Evolutionary conservation across 257 asterid species (phyloP), one percentile per base, ranked within the genome.

Genomic region (Solanum pinnatisectum): DNA sequence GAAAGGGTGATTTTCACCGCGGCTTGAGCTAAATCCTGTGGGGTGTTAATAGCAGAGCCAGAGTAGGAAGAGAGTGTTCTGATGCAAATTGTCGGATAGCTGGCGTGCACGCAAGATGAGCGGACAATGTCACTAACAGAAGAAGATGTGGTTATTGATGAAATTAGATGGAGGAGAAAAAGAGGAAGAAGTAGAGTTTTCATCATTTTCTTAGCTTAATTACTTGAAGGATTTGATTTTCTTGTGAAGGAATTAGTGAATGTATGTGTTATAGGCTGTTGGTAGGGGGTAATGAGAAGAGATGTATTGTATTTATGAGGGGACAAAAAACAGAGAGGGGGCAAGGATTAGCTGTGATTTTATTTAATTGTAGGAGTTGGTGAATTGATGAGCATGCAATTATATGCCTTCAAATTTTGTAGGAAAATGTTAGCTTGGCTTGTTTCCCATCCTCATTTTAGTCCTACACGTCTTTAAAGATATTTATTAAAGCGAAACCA

Each of bases 81-180:
- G 86, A 95, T 67, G 93, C 99, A 97, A 87, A 96, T 82, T 81
- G 91, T 91, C 1, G 99, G 99, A 94, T 93, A 97, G 92, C 94
- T 96, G 63, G 99, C 99, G 91, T 96, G 96, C 88, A 90, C 92
- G 91, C 99, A 97, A 12, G 98, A 95, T 8, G 87, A 77, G 12
- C 91, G 92, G 46, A 97, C 95, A 6, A 97, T 93, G 87, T 92
- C 94, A 49, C 85, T 87, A 2, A 92, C 86, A 1, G 92, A 77
- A 5, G 59, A 44, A 44, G 84, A 81, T 39, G 33, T 10, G 52
- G 32, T 74, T 37, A 36, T 32, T 81, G 85, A 65, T 30, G 36
- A 35, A 32, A 59, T 59, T 59, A 42, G 4, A 10, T 87, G n/a
- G 70, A 30, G 20, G 87, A 73, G 76, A 83, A 63, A 30, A 35